Conservation (phyloP, 306 rosid genomes). For the Sphenostylis stenocarpa region DNA sequence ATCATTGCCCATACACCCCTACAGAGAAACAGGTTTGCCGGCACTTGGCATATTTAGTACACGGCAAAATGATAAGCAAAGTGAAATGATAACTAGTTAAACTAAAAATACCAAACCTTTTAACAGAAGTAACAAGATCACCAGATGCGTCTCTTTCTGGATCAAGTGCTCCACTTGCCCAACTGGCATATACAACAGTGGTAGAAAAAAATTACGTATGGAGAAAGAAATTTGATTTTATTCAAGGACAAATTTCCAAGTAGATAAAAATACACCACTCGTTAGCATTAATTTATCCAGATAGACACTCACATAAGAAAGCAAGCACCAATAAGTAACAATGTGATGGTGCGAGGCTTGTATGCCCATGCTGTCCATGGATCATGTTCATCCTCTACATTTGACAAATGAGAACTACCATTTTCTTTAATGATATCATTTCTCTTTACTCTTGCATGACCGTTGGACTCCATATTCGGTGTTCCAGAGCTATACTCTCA, state of each 20-base stretch:
- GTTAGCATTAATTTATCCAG: conserved; percentile 22
- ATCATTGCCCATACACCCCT: conserved; percentile 99
- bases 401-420: conserved; percentile 54
- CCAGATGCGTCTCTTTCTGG: conserved; percentile 80
- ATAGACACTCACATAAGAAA: conserved; percentile 86
- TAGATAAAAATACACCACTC: conserved; percentile 4
- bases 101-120: conserved; percentile 59
- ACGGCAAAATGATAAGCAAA: not conserved
- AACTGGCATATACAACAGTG: conserved; percentile 45
- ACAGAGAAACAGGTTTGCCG: conserved; percentile 38
- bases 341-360: conserved; percentile 92
- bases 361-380: conserved; percentile 99
- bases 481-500: conserved; percentile 39
- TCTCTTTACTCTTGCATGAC: conserved; percentile 60
- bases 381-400: conserved; percentile 72
- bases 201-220: not conserved
- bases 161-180: conserved; percentile 97
- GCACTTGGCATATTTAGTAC: conserved; percentile 1
- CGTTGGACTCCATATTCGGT: conserved; percentile 72
- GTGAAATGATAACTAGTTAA: not conserved
- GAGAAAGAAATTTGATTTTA: not conserved
- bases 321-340: conserved; percentile 92
- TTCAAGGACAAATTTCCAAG: not conserved
- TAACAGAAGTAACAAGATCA: conserved; percentile 87
- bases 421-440: conserved; percentile 61